Conservation (phyloP, 2,329 filamentous ascomycete genomes). For the Beauveria sp. region DNA sequence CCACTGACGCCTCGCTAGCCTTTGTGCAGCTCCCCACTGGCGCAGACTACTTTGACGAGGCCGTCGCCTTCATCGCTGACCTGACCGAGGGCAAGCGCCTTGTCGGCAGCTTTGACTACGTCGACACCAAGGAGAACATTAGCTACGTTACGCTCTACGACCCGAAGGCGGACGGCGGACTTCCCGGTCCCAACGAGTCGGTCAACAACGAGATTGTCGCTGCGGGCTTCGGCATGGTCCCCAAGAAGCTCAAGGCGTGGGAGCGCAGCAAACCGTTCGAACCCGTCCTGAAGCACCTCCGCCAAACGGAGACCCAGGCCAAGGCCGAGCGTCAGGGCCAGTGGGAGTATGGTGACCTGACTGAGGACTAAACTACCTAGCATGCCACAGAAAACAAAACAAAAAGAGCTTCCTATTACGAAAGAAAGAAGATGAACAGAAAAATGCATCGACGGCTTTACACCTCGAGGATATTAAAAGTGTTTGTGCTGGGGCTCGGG, state of each 20-base stretch:
- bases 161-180: conserved; percentile 50
- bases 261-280: conserved; percentile 65
- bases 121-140: conserved; percentile 69
- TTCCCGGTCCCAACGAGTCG: conserved; percentile 59
- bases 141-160: conserved; percentile 87
- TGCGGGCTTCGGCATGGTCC: conserved; percentile 83
- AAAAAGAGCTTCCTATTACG: too few species aligned
- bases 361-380: conserved; percentile 60
- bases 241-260: conserved; percentile 85
- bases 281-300: conserved; percentile 63
- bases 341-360: conserved; percentile 98
- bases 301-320: conserved; percentile 66
- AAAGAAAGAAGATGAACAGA: not conserved
- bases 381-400: not conserved
- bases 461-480: not conserved
- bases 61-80: conserved; percentile 66
- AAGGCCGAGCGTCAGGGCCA: conserved; percentile 77
- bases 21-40: conserved; percentile 82
- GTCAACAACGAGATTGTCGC: conserved; percentile 82
- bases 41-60: conserved; percentile 75
- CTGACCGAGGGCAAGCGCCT: conserved; percentile 68
- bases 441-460: not conserved
- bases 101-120: conserved; percentile 84
- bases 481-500: not conserved
- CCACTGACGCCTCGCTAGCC: conserved; percentile 76